Evolutionary conservation across 805 yeast species (phyloP).

Genomic region (Wickerhamiella shivajii): DNA sequence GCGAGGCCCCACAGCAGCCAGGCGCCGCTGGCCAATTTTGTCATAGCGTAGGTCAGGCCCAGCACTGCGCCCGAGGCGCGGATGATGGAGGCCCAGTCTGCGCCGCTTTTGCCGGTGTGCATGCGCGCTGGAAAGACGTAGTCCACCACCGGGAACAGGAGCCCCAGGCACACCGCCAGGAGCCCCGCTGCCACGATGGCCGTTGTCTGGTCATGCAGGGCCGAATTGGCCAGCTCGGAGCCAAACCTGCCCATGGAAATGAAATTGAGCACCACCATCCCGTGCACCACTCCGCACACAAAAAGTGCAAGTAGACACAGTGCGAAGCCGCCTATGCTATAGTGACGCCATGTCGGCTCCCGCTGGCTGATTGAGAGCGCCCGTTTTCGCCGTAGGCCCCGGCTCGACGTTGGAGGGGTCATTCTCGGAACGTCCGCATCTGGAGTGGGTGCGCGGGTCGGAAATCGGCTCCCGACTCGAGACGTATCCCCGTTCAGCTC

Average conservation of each 20-base stretch:
- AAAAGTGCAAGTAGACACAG: slow-evolving; percentile 16
- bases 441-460: slow-evolving; percentile 3
- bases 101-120: slow-evolving; percentile 10
- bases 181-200: slow-evolving; percentile 19
- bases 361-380: slow-evolving; percentile 2
- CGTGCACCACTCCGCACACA: slow-evolving; percentile 21
- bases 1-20: slow-evolving; percentile 25
- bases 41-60: slow-evolving; percentile 28
- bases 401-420: background rate
- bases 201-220: slow-evolving; percentile 16
- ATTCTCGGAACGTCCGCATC: background rate
- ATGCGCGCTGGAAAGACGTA: slow-evolving; percentile 11
- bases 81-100: slow-evolving; percentile 25
- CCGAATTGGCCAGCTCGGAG: slow-evolving; percentile 14
- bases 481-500: slow-evolving; percentile 24
- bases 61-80: slow-evolving; percentile 28
- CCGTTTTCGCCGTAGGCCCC: slow-evolving; percentile 1
- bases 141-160: slow-evolving; percentile 20
- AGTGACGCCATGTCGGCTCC: background rate
- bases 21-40: slow-evolving; percentile 25
- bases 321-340: slow-evolving; percentile 5
- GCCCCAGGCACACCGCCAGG: slow-evolving; percentile 20
- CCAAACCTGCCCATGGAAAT: slow-evolving; percentile 16
- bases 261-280: slow-evolving; percentile 21
- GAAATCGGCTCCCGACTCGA: slow-evolving; percentile 2